These are phyloP conservation scores for Paxillus involutus DNA, from an alignment of 768 basidiomycete species.

Conservation along the genomic window DNA sequence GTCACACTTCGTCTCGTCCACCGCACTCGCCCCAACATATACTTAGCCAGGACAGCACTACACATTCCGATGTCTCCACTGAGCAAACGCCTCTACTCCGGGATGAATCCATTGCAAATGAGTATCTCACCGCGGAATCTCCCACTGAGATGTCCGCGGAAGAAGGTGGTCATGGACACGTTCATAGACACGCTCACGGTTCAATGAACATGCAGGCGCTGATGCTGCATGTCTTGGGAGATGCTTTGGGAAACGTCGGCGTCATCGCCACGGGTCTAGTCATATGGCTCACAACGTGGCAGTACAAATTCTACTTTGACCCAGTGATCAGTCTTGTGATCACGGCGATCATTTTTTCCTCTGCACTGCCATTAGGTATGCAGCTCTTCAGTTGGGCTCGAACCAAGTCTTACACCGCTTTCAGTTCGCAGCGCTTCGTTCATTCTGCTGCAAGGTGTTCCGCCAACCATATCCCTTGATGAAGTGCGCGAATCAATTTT, in stretches of 20 bases:
- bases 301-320: constrained; percentile 89
- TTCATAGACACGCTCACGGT: constrained; percentile 39
- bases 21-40: neutral
- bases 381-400: neutral
- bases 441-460: constrained; percentile 94
- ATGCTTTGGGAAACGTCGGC: constrained; percentile 97
- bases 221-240: constrained; percentile 91
- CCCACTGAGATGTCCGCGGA: constrained; percentile 17
- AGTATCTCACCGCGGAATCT: neutral
- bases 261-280: constrained; percentile 94
- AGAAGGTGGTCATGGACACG: constrained; percentile 9
- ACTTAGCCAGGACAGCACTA: neutral
- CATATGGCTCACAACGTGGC: constrained; percentile 87
- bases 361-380: constrained; percentile 86
- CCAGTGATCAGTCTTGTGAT: constrained; percentile 93
- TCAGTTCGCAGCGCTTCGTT: constrained; percentile 87
- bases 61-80: constrained; percentile 8
- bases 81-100: constrained; percentile 50
- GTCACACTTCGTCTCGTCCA: constrained; percentile 28
- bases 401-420: constrained; percentile 12
- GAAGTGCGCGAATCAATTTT: constrained; percentile 82
- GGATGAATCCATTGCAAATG: constrained; percentile 8
- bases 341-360: constrained; percentile 94
- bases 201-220: constrained; percentile 99
- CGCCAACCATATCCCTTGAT: constrained; percentile 86